Evolutionary conservation across 2,329 filamentous ascomycete species (phyloP), one percentile per base, ranked within the genome.

Genomic region (Fusarium haematococcum): DNA sequence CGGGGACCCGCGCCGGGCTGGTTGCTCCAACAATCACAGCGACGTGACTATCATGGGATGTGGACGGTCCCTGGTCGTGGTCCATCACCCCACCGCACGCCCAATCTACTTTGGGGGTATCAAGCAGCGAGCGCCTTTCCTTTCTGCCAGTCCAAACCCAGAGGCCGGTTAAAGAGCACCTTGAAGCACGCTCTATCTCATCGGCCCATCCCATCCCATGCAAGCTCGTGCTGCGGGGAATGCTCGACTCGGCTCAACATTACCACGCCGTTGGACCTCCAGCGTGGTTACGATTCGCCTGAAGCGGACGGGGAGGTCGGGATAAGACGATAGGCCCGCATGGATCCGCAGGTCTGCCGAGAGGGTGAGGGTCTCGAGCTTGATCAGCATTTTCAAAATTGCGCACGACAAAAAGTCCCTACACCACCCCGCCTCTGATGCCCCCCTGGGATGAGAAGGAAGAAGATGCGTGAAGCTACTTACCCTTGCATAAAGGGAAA

Each of bases 311-410:
- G 58, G 27, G 58, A 67, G 48, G 70, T 65, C 48, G 62, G 65
- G 62, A 66, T 69, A 65, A 68, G 52, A 54, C 58, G 65, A 65
- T 58, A 58, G 52, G 67, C 30, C 75, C 73, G 68, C 75, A 68
- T 45, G 67, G 75, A 65, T 76, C 75, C 73, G 75, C 68, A 58
- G 50, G 57, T 63, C 62, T 66, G 54, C 69, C 64, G 43, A 64
- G 52, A 65, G 64, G 57, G 65, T 45, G 65, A 68, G 71, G 60
- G 65, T 62, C 65, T 74, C 48, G 57, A 71, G 60, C 58, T 70
- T 72, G 71, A 75, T 77, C 75, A 71, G 63, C 69, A 70, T 68
- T 57, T 65, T 33, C 59, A 68, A 75, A 68, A 67, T 65, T 67
- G 69, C 71, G 65, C 62, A 50, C 64, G 32, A 67, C 69, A 76